phyloP scores from a whole-genome alignment of 2,329 filamentous ascomycete genomes.

The Scopulariopsis brevicaulis region DNA sequence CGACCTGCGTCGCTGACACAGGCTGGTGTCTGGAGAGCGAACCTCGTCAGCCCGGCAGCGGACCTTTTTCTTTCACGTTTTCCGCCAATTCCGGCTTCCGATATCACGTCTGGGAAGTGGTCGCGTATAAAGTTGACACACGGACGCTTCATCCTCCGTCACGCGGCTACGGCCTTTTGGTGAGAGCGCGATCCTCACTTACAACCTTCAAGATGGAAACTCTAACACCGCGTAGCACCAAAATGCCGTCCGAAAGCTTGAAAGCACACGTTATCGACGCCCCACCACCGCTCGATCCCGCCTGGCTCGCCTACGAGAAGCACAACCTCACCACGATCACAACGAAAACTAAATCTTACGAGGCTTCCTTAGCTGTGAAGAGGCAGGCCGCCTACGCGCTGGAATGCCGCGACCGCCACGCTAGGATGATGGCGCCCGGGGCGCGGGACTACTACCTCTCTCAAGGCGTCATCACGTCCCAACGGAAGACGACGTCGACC shows the following conservation, averaged over 20 bases:
- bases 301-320: slow-evolving; percentile 26
- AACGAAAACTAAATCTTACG: slow-evolving; percentile 13
- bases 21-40: too few relatives aligned
- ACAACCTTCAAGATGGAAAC: too few relatives aligned
- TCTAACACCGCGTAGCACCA: too few relatives aligned
- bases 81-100: too few relatives aligned
- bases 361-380: slow-evolving; percentile 15
- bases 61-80: too few relatives aligned
- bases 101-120: too few relatives aligned
- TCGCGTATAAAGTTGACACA: too few relatives aligned
- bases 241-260: slow-evolving; percentile 6
- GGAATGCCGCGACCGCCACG: slow-evolving; percentile 24
- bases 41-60: too few relatives aligned
- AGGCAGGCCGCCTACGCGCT: slow-evolving; percentile 27
- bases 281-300: slow-evolving; percentile 25
- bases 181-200: too few relatives aligned
- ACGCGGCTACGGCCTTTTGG: too few relatives aligned
- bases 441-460: slow-evolving; percentile 23
- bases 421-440: slow-evolving; percentile 20
- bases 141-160: too few relatives aligned
- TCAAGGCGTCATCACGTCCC: slow-evolving; percentile 16
- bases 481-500: slow-evolving; percentile 18
- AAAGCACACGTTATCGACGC: slow-evolving; percentile 14
- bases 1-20: too few relatives aligned
- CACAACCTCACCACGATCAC: slow-evolving; percentile 12